A percentile compares a stretch with the other conserved stretches of the same genome.
Evolutionary conservation across 345 rosid genomes (phyloP).

Genomic region (Eutrema yunnanense): DNA sequence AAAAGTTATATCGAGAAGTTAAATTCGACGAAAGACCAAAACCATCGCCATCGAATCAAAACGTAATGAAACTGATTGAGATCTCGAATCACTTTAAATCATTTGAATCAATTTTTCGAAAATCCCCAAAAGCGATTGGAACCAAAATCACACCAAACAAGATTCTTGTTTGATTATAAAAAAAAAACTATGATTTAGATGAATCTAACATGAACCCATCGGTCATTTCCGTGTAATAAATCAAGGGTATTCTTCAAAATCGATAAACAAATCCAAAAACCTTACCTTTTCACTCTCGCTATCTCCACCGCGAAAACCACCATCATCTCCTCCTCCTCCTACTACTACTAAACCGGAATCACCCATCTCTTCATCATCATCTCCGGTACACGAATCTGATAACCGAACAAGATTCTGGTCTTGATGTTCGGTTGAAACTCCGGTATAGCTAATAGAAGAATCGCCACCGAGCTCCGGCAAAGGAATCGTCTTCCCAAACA

Average conservation of each 20-base stretch:
- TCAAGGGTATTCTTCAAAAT: constrained; percentile 2
- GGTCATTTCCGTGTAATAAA: constrained; percentile 1
- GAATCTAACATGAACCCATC: constrained; percentile 19
- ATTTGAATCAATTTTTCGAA: neutral
- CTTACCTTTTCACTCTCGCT: constrained; percentile 33
- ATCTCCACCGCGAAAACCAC: constrained; percentile 23
- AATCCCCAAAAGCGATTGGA: neutral
- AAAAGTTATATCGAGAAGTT: neutral
- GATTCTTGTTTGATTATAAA: neutral
- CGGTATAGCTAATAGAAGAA: constrained; percentile 16
- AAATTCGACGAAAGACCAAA: neutral
- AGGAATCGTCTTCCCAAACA: constrained; percentile 83
- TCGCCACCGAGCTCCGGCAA: constrained; percentile 43
- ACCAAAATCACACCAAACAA: neutral
- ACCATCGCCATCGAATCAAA: neutral
- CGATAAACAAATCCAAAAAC: constrained; percentile 7
- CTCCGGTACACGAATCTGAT: constrained; percentile 29
- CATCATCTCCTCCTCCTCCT: neutral
- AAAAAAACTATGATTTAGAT: neutral
- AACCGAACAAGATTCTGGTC: constrained; percentile 38
- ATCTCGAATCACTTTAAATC: constrained; percentile 1
- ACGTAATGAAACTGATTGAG: neutral
- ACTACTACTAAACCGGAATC: constrained; percentile 2
- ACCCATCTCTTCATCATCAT: constrained; percentile 13
- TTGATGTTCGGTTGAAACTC: constrained; percentile 22